A percentile compares a stretch with the other conserved stretches of the same genome.
Conservation (phyloP, 2,329 filamentous ascomycete species). For the Calycina marina region DNA sequence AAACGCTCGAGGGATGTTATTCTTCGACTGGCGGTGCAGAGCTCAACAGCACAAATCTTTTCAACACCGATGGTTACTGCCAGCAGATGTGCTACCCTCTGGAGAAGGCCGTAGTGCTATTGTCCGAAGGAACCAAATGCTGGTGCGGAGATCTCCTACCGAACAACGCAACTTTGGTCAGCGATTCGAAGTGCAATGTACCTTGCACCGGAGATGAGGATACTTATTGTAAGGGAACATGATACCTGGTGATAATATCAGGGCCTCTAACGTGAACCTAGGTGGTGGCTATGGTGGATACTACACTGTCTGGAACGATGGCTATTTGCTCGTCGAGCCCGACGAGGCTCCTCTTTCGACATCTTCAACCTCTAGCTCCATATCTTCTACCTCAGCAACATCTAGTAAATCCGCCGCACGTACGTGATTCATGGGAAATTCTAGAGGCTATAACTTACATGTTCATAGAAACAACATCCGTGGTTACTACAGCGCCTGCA, state of each 20-base stretch:
- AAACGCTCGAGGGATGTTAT: slow-evolving; percentile 17
- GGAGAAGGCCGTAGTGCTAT: slow-evolving; percentile 13
- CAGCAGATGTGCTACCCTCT: slow-evolving; percentile 10
- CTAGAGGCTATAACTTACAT: slow-evolving; percentile 6
- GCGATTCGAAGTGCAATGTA: slow-evolving; percentile 12
- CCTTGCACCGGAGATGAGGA: slow-evolving; percentile 18
- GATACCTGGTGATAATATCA: no score
- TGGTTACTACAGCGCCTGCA: slow-evolving; percentile 1
- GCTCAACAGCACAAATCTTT: slow-evolving; percentile 14
- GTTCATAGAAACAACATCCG: not conserved
- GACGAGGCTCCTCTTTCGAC: slow-evolving; percentile 1
- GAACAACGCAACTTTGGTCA: slow-evolving; percentile 8
- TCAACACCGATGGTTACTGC: slow-evolving; percentile 18
- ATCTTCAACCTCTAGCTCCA: slow-evolving; percentile 7
- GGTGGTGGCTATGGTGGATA: slow-evolving; percentile 6
- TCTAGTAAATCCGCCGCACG: no score
- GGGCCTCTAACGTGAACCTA: slow-evolving; percentile 7
- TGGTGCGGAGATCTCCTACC: slow-evolving; percentile 21
- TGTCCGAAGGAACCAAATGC: slow-evolving; percentile 15
- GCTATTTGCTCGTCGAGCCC: slow-evolving; percentile 4
- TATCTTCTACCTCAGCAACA: slow-evolving; percentile 7
- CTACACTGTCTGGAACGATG: slow-evolving; percentile 16
- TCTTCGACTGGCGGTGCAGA: slow-evolving; percentile 13
- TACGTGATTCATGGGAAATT: slow-evolving; percentile 18
- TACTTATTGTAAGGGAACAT: slow-evolving; percentile 15